These are phyloP conservation scores for Trypanosoma caninum DNA, from an alignment of 208 protist genomes.

Conservation along the genomic window DNA sequence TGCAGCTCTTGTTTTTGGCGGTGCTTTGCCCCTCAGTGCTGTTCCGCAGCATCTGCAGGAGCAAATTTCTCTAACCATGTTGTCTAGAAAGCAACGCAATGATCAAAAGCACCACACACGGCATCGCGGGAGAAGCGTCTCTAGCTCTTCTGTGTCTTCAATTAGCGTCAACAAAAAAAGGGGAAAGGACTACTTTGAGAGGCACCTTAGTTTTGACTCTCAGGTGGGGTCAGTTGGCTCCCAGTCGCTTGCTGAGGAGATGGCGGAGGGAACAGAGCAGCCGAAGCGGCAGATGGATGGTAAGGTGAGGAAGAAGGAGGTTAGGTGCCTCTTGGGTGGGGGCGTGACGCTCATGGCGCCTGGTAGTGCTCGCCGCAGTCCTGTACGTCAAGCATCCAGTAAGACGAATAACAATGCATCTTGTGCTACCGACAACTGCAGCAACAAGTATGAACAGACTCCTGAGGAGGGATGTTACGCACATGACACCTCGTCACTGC, in stretches of 20 bases:
- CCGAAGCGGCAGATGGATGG: not conserved
- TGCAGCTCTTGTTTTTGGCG: conserved; percentile 53
- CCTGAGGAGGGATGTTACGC: not conserved
- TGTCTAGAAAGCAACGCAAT: conserved; percentile 10
- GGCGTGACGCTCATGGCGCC: no score
- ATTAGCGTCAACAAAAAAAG: not conserved
- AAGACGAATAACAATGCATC: no score
- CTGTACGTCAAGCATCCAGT: no score
- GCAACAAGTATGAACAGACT: no score
- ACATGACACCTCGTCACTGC: not conserved
- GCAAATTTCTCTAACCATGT: conserved; percentile 34
- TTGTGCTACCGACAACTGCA: no score
- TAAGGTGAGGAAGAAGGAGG: no score
- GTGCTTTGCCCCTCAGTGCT: conserved; percentile 39
- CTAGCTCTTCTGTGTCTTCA: not conserved
- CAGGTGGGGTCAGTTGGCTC: not conserved
- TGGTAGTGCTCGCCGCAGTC: no score
- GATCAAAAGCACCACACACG: conserved; percentile 14
- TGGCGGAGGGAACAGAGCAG: not conserved
- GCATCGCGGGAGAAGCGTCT: not conserved
- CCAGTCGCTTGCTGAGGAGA: not conserved
- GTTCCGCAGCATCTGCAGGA: conserved; percentile 44
- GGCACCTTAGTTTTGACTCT: conserved; percentile 15
- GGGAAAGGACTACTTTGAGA: not conserved
- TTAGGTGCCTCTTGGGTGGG: no score